Base-by-base conservation (phyloP, 2,329 filamentous ascomycete genomes). In the Apiospora aurea region DNA sequence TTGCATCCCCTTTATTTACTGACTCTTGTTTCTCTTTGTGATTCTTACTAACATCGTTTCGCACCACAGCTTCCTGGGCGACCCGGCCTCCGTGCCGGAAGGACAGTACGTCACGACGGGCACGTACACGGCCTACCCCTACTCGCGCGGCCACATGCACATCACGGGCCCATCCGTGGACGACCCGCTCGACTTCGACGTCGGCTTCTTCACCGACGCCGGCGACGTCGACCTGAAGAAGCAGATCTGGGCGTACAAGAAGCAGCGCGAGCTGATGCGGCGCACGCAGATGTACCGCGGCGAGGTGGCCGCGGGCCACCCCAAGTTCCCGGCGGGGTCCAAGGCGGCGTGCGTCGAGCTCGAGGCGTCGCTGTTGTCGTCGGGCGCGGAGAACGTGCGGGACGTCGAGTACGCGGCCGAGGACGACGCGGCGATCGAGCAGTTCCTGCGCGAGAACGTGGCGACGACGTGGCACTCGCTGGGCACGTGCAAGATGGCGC, bases 241-340 rank as follows among this genome's bases (percentile, higher is more conserved):
- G 75, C 86, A 88, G 16, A 75, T 90, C 14, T 92, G 90, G 89
- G 85, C 83, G 0, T 93, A 93, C 82, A 93, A 93, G 80, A 88
- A 87, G 75, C 84, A 85, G n/a, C 88, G 91, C 2, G 90, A 91
- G 78, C 86, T 92, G 70, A 82, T 85, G 29, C 86, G 90, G 2
- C 87, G 89, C 18, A 87, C 88, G 76, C 79, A 84, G 2, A 82
- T 85, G 72, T 91, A 87, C 79, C 75, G 83, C 71, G 83, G 88
- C 76, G 83, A 88, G 75, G 49, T 85, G 2, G 78, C 81, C 4
- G 73, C 78, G 6, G 79, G 80, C 0, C 85, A 87, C 73, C 87
- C 87, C 0, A 76, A 78, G 16, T 89, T 88, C 75, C 76, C 83
- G 0, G 72, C 80, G 0, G 80, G 76, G 0, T 86, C 84, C 0